Conservation (phyloP, 352 stramenopile species). For the Phytopythium cucurbitacearum region DNA sequence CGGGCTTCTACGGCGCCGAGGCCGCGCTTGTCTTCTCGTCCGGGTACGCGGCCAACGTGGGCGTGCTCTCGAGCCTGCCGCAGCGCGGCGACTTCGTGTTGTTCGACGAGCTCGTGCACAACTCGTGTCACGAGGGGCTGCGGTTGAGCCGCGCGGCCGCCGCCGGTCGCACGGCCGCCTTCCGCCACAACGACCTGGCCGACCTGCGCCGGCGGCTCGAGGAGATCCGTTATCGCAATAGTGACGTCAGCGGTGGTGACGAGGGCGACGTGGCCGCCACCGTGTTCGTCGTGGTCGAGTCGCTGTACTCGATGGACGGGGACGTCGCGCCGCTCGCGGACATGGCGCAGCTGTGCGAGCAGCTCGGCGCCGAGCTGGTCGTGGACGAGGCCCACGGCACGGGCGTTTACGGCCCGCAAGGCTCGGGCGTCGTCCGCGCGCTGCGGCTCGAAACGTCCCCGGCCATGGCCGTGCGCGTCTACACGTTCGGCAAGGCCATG, state of each 20-base stretch:
- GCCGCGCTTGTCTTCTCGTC: conserved; percentile 95
- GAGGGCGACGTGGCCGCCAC: conserved; percentile 17
- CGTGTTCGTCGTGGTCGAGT: conserved; percentile 96
- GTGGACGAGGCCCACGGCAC: conserved; percentile 97
- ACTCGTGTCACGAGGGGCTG: conserved; percentile 94
- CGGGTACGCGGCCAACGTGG: conserved; percentile 96
- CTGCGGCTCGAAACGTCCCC: not conserved
- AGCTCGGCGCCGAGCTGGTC: conserved; percentile 86
- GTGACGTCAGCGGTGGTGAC: not conserved
- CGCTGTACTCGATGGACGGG: conserved; percentile 98
- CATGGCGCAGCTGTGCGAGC: conserved; percentile 78
- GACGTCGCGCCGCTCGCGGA: conserved; percentile 90
- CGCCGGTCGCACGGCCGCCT: conserved; percentile 30
- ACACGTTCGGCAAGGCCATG: conserved; percentile 97
- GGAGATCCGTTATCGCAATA: not conserved
- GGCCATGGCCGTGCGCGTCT: conserved; percentile 66
- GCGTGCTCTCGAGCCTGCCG: conserved; percentile 90
- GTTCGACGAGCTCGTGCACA: conserved; percentile 96
- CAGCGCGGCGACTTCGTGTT: conserved; percentile 90
- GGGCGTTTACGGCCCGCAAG: conserved; percentile 84
- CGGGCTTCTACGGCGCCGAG: conserved; percentile 86
- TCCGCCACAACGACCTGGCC: conserved; percentile 88
- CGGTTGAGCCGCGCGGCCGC: conserved; percentile 75
- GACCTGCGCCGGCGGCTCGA: conserved; percentile 34
- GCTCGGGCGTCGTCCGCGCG: conserved; percentile 61